A percentile compares a stretch with the other conserved stretches of the same genome.
Conservation (phyloP, 1,284 basidiomycete species). For the Calocybe gambosa region DNA sequence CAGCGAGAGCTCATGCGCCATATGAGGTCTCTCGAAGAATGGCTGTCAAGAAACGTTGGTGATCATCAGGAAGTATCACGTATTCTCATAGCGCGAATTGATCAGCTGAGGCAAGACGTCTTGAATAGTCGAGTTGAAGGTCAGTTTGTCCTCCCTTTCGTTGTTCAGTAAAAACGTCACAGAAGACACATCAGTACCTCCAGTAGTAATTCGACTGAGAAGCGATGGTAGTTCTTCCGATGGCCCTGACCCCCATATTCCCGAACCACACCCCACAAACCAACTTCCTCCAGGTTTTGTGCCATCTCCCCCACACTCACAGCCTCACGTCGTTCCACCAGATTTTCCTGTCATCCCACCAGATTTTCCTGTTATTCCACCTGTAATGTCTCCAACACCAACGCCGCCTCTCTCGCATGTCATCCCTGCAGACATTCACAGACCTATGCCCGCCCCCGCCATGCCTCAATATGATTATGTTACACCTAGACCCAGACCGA, state of each 20-base stretch:
- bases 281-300: constrained; percentile 16
- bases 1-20: constrained; percentile 74
- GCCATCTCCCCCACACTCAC: constrained; percentile 11
- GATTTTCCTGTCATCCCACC: constrained; percentile 10
- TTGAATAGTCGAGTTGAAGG: constrained; percentile 29
- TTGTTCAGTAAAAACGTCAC: neutral
- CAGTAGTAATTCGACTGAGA: constrained; percentile 13
- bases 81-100: constrained; percentile 57
- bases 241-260: constrained; percentile 15
- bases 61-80: constrained; percentile 67
- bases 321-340: constrained; percentile 20
- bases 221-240: constrained; percentile 17
- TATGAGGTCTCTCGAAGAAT: constrained; percentile 63
- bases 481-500: constrained; percentile 5
- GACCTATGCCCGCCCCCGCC: constrained; percentile 8
- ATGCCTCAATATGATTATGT: constrained; percentile 4
- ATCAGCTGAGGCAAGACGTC: constrained; percentile 51
- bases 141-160: constrained; percentile 11
- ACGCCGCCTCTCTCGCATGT: too few species aligned
- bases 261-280: constrained; percentile 6
- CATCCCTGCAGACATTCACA: constrained; percentile 4
- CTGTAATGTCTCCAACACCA: too few species aligned
- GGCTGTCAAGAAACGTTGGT: constrained; percentile 67
- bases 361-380: neutral
- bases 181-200: neutral